These are phyloP conservation scores for Monosporozyma siamensis DNA, from an alignment of 805 yeast genomes.

Conservation along the genomic window DNA sequence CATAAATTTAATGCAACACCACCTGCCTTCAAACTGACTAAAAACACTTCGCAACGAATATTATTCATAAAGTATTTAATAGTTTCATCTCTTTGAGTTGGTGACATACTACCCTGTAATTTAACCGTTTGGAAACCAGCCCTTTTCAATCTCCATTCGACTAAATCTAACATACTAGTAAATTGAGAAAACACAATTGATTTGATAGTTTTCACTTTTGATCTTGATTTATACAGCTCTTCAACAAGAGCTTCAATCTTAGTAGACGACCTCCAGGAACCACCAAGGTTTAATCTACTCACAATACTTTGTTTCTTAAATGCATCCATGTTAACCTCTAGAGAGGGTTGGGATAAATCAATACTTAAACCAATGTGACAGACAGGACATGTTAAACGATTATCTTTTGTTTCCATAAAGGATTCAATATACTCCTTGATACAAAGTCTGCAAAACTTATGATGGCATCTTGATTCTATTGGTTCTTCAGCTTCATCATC, in stretches of 20 bases:
- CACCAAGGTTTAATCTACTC: slow-evolving; percentile 78
- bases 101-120: slow-evolving; percentile 94
- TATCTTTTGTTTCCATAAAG: slow-evolving; percentile 46
- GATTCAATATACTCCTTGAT: slow-evolving; percentile 83
- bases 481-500: slow-evolving; percentile 99
- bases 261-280: slow-evolving; percentile 89
- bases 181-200: slow-evolving; percentile 96
- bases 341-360: slow-evolving; percentile 77
- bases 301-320: slow-evolving; percentile 61
- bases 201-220: slow-evolving; percentile 81
- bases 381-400: slow-evolving; percentile 78
- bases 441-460: slow-evolving; percentile 87
- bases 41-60: slow-evolving; percentile 82
- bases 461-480: slow-evolving; percentile 88
- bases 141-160: slow-evolving; percentile 89
- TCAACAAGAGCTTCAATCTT: slow-evolving; percentile 95
- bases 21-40: slow-evolving; percentile 95
- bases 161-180: slow-evolving; percentile 90
- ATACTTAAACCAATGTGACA: slow-evolving; percentile 91
- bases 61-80: slow-evolving; percentile 89
- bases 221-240: slow-evolving; percentile 77
- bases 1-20: slow-evolving; percentile 96
- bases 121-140: slow-evolving; percentile 95
- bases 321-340: slow-evolving; percentile 50
- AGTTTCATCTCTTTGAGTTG: slow-evolving; percentile 86